phyloP scores from a whole-genome alignment of 176 grass and related monocot species.

The Raddia distichophylla region DNA sequence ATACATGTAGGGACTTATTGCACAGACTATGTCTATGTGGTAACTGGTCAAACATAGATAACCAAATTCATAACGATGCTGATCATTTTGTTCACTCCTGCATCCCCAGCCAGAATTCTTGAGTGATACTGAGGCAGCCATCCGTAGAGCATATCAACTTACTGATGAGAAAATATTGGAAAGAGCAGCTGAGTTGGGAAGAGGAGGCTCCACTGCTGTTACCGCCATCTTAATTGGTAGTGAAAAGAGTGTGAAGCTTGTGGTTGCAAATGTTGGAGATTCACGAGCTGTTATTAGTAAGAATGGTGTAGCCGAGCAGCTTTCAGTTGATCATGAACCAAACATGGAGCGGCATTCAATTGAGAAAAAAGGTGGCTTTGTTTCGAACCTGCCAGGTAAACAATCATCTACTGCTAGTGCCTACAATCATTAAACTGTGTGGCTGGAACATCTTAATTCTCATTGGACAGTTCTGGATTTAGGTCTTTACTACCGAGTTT shows the following conservation, averaged over 20 bases:
- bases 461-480: neutral
- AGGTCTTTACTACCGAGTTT: neutral
- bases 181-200: conserved; percentile 71
- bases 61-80: conserved; percentile 26
- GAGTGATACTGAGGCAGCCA: conserved; percentile 66
- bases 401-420: conserved; percentile 8
- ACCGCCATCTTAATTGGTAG: conserved; percentile 84
- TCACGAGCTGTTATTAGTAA: conserved; percentile 85
- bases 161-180: conserved; percentile 92
- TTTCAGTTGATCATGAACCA: conserved; percentile 92
- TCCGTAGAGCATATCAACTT: conserved; percentile 79
- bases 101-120: conserved; percentile 83
- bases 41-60: neutral
- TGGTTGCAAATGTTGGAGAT: conserved; percentile 95
- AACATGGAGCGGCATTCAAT: conserved; percentile 62
- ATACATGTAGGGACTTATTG: neutral
- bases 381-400: conserved; percentile 91
- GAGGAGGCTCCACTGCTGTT: conserved; percentile 94
- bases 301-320: conserved; percentile 74
- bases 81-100: conserved; percentile 37
- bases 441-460: conserved; percentile 19
- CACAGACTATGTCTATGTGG: conserved; percentile 15
- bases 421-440: neutral
- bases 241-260: conserved; percentile 60
- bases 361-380: conserved; percentile 88